phyloP scores from a whole-genome alignment of 345 rosid genomes.

The Clarkia xantiana region DNA sequence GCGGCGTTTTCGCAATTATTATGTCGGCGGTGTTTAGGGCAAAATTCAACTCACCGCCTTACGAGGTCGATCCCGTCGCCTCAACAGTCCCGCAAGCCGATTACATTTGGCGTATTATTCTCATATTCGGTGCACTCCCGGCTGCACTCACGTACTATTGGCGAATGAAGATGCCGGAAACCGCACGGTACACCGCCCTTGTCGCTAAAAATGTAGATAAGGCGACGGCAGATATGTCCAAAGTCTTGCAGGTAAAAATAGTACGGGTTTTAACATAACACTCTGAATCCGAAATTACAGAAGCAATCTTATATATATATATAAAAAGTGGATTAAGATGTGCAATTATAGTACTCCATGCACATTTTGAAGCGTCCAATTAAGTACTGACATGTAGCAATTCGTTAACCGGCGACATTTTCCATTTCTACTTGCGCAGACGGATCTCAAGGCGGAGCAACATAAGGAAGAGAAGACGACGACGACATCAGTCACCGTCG shows the following conservation, averaged over 20 bases:
- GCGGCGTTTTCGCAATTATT: conserved; percentile 38
- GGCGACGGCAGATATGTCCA: conserved; percentile 13
- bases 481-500: neutral
- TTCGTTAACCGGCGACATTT: too few species aligned
- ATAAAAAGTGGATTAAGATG: too few species aligned
- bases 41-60: conserved; percentile 13
- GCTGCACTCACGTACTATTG: conserved; percentile 67
- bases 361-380: too few species aligned
- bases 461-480: neutral
- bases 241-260: too few species aligned
- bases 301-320: too few species aligned
- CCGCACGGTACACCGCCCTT: conserved; percentile 45
- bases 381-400: too few species aligned
- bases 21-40: conserved; percentile 13
- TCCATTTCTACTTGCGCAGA: too few species aligned
- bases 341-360: too few species aligned
- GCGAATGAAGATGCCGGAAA: conserved; percentile 85
- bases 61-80: conserved; percentile 11
- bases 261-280: too few species aligned
- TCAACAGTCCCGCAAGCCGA: conserved; percentile 22
- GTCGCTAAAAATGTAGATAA: conserved; percentile 12
- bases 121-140: conserved; percentile 64
- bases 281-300: too few species aligned
- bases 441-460: conserved; percentile 10
- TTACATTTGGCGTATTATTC: conserved; percentile 56